These are phyloP conservation scores for Teratosphaeria nubilosa DNA, from an alignment of 2,329 filamentous ascomycete species.

Conservation along the genomic window DNA sequence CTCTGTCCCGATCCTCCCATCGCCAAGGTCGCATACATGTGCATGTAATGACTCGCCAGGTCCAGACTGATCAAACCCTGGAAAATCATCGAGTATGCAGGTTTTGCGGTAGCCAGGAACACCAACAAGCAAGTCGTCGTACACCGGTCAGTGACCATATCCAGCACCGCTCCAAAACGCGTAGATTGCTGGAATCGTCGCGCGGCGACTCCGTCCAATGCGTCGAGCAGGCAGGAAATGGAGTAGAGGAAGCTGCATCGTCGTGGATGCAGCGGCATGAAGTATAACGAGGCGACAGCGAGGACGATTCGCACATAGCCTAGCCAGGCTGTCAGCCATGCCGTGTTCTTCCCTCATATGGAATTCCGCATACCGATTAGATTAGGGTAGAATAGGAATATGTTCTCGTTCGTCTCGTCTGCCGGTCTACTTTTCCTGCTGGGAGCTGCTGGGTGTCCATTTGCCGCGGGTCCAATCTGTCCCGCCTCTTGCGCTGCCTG, in stretches of 20 bases:
- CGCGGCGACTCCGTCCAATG: slow-evolving; percentile 88
- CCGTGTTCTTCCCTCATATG: neutral
- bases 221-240: slow-evolving; percentile 88
- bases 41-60: slow-evolving; percentile 93
- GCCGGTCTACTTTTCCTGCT: slow-evolving; percentile 4
- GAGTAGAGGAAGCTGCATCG: slow-evolving; percentile 88
- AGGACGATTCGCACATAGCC: slow-evolving; percentile 43
- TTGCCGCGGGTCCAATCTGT: slow-evolving; percentile 4
- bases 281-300: slow-evolving; percentile 87
- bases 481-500: neutral
- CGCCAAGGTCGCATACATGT: slow-evolving; percentile 92
- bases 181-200: slow-evolving; percentile 81
- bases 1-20: slow-evolving; percentile 71
- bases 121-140: slow-evolving; percentile 91
- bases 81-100: slow-evolving; percentile 87
- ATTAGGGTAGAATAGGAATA: slow-evolving; percentile 45
- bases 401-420: slow-evolving; percentile 40
- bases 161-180: slow-evolving; percentile 88
- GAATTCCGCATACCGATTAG: slow-evolving; percentile 34
- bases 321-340: slow-evolving; percentile 13
- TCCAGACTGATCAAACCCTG: slow-evolving; percentile 88
- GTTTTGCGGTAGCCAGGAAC: slow-evolving; percentile 89
- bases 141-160: slow-evolving; percentile 98
- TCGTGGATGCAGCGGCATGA: slow-evolving; percentile 97
- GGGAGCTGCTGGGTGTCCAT: slow-evolving; percentile 20